Percentiles rank a stretch among this genome's conserved stretches.
These are phyloP conservation scores for Aspergillus carlsbadensis DNA, from an alignment of 495 filamentous ascomycete genomes.

Conservation along the genomic window DNA sequence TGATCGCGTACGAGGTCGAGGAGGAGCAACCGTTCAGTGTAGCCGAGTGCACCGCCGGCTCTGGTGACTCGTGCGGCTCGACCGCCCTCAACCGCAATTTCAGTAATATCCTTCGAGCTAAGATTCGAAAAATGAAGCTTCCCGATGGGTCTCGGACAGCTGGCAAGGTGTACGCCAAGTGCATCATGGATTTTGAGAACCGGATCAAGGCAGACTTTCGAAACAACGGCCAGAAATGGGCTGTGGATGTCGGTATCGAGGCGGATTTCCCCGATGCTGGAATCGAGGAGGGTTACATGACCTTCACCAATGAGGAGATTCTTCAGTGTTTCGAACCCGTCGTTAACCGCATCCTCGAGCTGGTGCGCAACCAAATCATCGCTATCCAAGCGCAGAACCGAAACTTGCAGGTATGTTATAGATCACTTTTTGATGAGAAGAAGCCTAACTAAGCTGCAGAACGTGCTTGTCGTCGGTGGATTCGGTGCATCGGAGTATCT, in stretches of 20 bases:
- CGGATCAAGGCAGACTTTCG: slow-evolving; percentile 81
- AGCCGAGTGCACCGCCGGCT: slow-evolving; percentile 74
- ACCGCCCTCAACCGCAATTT: slow-evolving; percentile 81
- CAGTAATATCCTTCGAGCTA: slow-evolving; percentile 75
- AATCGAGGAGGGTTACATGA: slow-evolving; percentile 81
- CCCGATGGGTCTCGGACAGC: slow-evolving; percentile 74
- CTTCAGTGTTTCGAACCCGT: slow-evolving; percentile 80
- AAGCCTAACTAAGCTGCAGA: slow-evolving; percentile 42
- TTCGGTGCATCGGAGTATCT: slow-evolving; percentile 82
- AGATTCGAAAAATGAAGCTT: slow-evolving; percentile 82
- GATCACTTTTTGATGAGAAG: not conserved
- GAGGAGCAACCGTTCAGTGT: slow-evolving; percentile 77
- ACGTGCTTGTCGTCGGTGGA: slow-evolving; percentile 75
- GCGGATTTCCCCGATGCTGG: slow-evolving; percentile 77
- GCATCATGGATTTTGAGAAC: slow-evolving; percentile 85
- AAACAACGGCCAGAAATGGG: slow-evolving; percentile 81
- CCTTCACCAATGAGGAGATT: slow-evolving; percentile 80
- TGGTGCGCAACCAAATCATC: slow-evolving; percentile 79
- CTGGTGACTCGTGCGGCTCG: slow-evolving; percentile 75
- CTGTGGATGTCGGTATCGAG: slow-evolving; percentile 78
- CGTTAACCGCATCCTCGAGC: slow-evolving; percentile 72
- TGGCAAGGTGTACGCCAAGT: slow-evolving; percentile 77
- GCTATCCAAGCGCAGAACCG: slow-evolving; percentile 77
- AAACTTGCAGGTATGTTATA: slow-evolving; percentile 59
- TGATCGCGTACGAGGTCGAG: slow-evolving; percentile 80